Percentiles rank a stretch among this genome's conserved stretches.
These are phyloP conservation scores for Ophiostoma ulmi DNA, from an alignment of 2,329 filamentous ascomycete genomes.

Conservation along the genomic window DNA sequence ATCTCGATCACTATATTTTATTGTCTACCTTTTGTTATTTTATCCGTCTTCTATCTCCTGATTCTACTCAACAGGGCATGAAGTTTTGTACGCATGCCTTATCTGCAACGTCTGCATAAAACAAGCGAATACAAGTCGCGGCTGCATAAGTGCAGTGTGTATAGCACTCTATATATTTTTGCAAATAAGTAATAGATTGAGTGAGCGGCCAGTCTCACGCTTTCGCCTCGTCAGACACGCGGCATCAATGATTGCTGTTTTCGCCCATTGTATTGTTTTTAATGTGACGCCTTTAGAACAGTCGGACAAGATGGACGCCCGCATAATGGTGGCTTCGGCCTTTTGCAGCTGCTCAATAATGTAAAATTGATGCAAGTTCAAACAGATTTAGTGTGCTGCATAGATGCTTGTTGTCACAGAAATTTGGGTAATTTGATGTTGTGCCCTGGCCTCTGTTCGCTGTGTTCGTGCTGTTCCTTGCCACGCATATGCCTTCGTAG, in stretches of 20 bases:
- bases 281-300: neutral
- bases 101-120: too few species aligned
- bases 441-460: too few species aligned
- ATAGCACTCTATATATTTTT: neutral
- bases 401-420: too few species aligned
- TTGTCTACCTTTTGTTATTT: neutral
- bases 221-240: neutral
- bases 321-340: conserved; percentile 16
- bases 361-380: neutral
- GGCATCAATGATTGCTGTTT: neutral
- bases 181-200: neutral
- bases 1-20: neutral
- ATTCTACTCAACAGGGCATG: neutral
- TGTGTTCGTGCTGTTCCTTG: neutral
- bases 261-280: neutral
- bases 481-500: too few species aligned
- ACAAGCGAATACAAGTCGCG: too few species aligned
- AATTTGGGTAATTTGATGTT: neutral
- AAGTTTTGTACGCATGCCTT: too few species aligned
- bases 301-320: conserved; percentile 21
- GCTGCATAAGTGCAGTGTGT: too few species aligned
- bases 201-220: neutral
- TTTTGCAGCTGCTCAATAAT: conserved; percentile 3
- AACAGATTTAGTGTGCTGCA: neutral
- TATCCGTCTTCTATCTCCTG: neutral